Evolutionary conservation across 148 eudicot species (phyloP), one percentile per base, ranked within the genome.

Genomic region (Rheum nobile): DNA sequence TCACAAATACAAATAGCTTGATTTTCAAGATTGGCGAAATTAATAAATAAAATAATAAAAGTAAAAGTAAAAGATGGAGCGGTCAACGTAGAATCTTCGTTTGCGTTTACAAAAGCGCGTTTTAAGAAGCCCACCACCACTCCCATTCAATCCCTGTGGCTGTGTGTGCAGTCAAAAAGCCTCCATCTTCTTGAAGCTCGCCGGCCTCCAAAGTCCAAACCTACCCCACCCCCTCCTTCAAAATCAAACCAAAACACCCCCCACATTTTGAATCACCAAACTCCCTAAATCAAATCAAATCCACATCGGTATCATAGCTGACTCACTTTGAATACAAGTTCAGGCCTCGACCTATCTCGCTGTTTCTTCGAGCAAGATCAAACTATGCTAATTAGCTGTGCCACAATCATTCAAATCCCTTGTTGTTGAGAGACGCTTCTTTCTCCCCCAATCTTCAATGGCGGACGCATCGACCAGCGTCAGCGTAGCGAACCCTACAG

Each of bases 1-100:
- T 59, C 67, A 26, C 67, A 28, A 59, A 32, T 31, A 28, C 70
- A 65, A 32, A 65, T 28, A 31, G 21, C 38, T 63, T 65, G n/a
- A 31, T 11, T 61, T 28, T 22, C 6, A 28, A 61, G 28, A 61
- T 4, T 24, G 8, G 10, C 5, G 61, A 0, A 2, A 26, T 11
- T 59, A 59, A 59, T n/a, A 22, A 21, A n/a, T 54, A 21, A 55
- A 41, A 55, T 21, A 55, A 24, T 4, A 26, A 10, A 71, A 71
- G 4, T 28, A 71, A 71, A 39, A 39, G 47, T 75, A 63, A 71
- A 76, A 46, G 43, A 71, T 34, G 67, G 79, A 73, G 75, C 74
- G 63, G 82, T 82, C 84, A 82, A 79, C 82, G 47, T 52, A 76
- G 77, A 82, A 82, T 79, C 77, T 75, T 78, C 77, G 44, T 46